These are phyloP conservation scores for Aureobasidium mangrovei DNA, from an alignment of 2,329 filamentous ascomycete genomes.

Conservation along the genomic window DNA sequence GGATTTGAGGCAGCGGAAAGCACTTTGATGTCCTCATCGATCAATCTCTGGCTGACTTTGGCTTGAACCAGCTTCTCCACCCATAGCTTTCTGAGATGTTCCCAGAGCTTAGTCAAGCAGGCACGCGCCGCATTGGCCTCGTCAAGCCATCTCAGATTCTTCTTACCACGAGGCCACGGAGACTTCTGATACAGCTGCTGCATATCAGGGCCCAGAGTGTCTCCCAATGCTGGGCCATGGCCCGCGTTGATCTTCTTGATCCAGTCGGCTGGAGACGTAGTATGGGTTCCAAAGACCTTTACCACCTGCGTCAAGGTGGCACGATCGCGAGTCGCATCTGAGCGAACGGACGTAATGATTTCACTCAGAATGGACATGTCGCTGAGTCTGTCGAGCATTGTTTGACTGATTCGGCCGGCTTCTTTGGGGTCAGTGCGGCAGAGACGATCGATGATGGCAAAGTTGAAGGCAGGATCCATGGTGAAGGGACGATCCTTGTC, in stretches of 20 bases:
- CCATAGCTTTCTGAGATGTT: background rate
- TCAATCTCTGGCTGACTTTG: background rate
- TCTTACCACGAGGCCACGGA: background rate
- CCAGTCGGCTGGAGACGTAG: background rate
- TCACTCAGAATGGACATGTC: background rate
- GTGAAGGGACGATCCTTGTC: background rate
- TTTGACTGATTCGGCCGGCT: background rate
- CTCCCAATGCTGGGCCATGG: background rate
- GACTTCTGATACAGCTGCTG: background rate
- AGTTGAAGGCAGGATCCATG: constrained; percentile 1
- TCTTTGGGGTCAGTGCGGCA: background rate
- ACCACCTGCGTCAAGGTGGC: background rate
- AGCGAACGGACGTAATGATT: background rate
- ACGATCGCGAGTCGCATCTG: background rate
- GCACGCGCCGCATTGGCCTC: background rate
- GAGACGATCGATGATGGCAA: background rate
- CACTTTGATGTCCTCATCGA: background rate
- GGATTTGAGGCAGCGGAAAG: background rate
- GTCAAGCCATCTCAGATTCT: background rate
- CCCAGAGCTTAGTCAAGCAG: background rate
- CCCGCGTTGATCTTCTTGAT: background rate
- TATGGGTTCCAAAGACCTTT: background rate
- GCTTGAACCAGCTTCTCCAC: background rate
- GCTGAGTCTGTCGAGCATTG: background rate
- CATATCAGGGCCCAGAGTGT: background rate